These are phyloP conservation scores for Gastrolobium bilobum DNA, from an alignment of 306 rosid species.

Conservation along the genomic window DNA sequence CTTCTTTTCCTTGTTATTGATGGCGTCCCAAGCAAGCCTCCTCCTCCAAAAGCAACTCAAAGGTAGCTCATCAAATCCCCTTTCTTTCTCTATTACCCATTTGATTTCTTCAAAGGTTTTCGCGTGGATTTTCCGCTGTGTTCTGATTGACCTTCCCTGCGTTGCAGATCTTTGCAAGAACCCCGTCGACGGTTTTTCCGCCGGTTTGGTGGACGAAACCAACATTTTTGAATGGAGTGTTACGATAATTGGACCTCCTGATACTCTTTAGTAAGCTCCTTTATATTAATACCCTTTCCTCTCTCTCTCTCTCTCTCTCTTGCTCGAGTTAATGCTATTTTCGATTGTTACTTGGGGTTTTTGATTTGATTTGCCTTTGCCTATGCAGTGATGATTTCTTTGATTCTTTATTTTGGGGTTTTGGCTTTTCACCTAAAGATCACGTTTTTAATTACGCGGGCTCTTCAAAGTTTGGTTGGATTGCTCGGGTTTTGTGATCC, in stretches of 20 bases:
- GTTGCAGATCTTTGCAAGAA: conserved; percentile 88
- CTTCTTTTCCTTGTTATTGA: conserved; percentile 24
- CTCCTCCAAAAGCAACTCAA: conserved; percentile 95
- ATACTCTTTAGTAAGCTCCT: conserved; percentile 86
- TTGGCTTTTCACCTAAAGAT: conserved; percentile 33
- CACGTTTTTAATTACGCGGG: conserved; percentile 31
- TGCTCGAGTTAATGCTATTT: conserved; percentile 34
- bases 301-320: too few relatives aligned
- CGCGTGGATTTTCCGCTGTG: conserved; percentile 39
- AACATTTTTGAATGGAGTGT: conserved; percentile 97
- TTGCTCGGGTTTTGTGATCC: conserved; percentile 16
- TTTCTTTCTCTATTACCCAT: not conserved
- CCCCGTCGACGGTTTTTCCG: conserved; percentile 96
- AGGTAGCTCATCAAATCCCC: conserved; percentile 46
- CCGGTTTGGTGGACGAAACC: conserved; percentile 91
- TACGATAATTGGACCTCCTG: conserved; percentile 95
- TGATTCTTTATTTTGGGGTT: conserved; percentile 39
- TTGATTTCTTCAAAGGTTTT: conserved; percentile 23
- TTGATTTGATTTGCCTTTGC: conserved; percentile 7
- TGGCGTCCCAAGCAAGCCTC: conserved; percentile 95
- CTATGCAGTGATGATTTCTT: conserved; percentile 5
- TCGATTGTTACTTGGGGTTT: not conserved
- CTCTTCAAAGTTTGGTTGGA: conserved; percentile 26
- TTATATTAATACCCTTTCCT: not conserved
- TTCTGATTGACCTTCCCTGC: conserved; percentile 32